Conservation (phyloP, 352 stramenopile genomes). For the Globisporangium echinulatum region DNA sequence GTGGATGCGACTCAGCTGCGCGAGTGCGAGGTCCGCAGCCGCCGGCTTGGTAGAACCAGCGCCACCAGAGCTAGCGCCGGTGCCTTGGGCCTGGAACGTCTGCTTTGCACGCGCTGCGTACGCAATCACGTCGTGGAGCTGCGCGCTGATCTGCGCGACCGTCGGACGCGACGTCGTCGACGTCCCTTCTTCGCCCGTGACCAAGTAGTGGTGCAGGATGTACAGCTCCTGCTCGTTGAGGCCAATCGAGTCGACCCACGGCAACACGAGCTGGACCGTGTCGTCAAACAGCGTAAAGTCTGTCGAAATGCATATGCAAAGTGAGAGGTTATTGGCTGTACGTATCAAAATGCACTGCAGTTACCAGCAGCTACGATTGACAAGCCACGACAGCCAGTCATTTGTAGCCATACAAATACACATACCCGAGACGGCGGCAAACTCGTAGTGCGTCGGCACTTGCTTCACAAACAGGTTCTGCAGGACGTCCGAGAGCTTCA, state of each 20-base stretch:
- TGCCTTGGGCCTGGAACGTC: slow-evolving; percentile 26
- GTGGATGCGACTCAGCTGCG: slow-evolving; percentile 70
- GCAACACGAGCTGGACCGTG: slow-evolving; percentile 68
- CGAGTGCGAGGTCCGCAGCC: slow-evolving; percentile 29
- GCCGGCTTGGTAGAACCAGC: not conserved
- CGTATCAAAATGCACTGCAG: not conserved
- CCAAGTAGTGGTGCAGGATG: slow-evolving; percentile 76
- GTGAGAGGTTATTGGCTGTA: not conserved
- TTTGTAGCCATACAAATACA: not conserved
- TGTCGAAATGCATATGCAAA: slow-evolving; percentile 3
- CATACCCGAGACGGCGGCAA: slow-evolving; percentile 65
- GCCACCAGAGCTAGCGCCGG: slow-evolving; percentile 8
- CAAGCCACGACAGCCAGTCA: no score
- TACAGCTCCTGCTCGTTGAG: slow-evolving; percentile 82
- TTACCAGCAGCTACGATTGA: no score
- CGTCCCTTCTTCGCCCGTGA: slow-evolving; percentile 64
- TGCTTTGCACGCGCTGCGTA: slow-evolving; percentile 41
- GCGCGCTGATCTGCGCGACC: slow-evolving; percentile 62
- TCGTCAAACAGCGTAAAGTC: slow-evolving; percentile 83
- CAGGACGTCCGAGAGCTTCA: slow-evolving; percentile 60
- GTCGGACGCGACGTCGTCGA: slow-evolving; percentile 71
- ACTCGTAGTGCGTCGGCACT: slow-evolving; percentile 74
- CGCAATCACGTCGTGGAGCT: slow-evolving; percentile 66
- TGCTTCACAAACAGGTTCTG: slow-evolving; percentile 58
- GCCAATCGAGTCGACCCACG: slow-evolving; percentile 73